These are phyloP conservation scores for Aureobasidium sp. DNA, from an alignment of 2,329 filamentous ascomycete genomes.

Conservation along the genomic window DNA sequence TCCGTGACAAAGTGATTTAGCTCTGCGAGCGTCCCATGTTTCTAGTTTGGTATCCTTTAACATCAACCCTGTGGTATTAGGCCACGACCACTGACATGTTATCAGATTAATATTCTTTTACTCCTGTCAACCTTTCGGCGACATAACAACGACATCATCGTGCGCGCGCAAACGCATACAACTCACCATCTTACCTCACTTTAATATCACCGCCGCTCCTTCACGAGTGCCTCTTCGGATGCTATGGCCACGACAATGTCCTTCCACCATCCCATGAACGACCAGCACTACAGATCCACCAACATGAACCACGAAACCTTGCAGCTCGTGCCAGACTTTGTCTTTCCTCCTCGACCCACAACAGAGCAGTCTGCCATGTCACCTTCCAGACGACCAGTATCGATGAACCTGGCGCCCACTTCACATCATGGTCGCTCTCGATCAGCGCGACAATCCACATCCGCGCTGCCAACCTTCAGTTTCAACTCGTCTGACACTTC, in stretches of 20 bases:
- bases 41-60: background rate
- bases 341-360: constrained; percentile 34
- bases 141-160: constrained; percentile 7
- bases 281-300: constrained; percentile 4
- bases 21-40: constrained; percentile 11
- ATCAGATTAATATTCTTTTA: background rate
- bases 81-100: background rate
- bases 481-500: constrained; percentile 39
- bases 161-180: background rate
- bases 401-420: constrained; percentile 27
- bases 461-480: constrained; percentile 38
- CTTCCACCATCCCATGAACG: background rate
- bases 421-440: constrained; percentile 28
- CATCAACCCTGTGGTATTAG: background rate
- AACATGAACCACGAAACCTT: constrained; percentile 18
- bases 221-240: background rate
- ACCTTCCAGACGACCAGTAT: constrained; percentile 22
- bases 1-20: constrained; percentile 8
- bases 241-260: constrained; percentile 10
- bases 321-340: constrained; percentile 40
- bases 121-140: background rate
- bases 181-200: background rate
- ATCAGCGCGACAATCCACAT: constrained; percentile 33
- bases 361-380: constrained; percentile 18
- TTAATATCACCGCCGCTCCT: background rate